Evolutionary conservation across 1,139 yeast species (phyloP).

Genomic region (Pichia kudriavzevii): DNA sequence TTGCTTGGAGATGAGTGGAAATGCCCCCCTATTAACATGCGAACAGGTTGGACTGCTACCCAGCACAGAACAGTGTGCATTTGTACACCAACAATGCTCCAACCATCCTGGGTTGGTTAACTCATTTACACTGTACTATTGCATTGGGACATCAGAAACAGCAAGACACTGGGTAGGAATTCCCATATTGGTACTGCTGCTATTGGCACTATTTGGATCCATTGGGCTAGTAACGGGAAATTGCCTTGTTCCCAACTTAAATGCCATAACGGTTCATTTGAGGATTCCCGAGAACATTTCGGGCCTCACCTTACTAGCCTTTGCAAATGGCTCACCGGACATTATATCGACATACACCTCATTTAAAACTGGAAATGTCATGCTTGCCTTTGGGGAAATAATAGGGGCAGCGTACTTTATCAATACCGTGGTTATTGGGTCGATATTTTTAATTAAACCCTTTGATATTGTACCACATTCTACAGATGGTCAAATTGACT

Average conservation of each 20-base stretch:
- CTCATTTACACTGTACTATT: slow-evolving; percentile 37
- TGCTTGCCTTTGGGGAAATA: slow-evolving; percentile 49
- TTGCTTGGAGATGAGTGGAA: too few species aligned
- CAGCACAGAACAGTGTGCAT: slow-evolving; percentile 37
- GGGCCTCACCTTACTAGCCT: slow-evolving; percentile 50
- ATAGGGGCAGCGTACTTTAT: slow-evolving; percentile 52
- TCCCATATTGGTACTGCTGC: slow-evolving; percentile 19
- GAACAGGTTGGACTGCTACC: slow-evolving; percentile 26
- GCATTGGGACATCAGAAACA: slow-evolving; percentile 21
- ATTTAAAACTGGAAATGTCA: slow-evolving; percentile 37
- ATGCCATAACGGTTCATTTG: slow-evolving; percentile 41
- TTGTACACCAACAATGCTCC: slow-evolving; percentile 34
- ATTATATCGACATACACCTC: slow-evolving; percentile 49
- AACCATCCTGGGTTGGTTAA: slow-evolving; percentile 37
- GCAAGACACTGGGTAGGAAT: slow-evolving; percentile 22
- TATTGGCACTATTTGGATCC: slow-evolving; percentile 34
- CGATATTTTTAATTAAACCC: slow-evolving; percentile 42
- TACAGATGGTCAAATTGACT: slow-evolving; percentile 6
- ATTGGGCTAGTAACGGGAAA: slow-evolving; percentile 50
- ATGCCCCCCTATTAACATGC: slow-evolving; percentile 16
- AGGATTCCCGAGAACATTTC: slow-evolving; percentile 49
- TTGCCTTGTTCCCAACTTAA: slow-evolving; percentile 47
- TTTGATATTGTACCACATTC: slow-evolving; percentile 32
- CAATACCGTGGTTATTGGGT: slow-evolving; percentile 45
- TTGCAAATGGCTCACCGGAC: slow-evolving; percentile 59